These are phyloP conservation scores for Zygoascus tannicola DNA, from an alignment of 805 yeast genomes.

Conservation along the genomic window DNA sequence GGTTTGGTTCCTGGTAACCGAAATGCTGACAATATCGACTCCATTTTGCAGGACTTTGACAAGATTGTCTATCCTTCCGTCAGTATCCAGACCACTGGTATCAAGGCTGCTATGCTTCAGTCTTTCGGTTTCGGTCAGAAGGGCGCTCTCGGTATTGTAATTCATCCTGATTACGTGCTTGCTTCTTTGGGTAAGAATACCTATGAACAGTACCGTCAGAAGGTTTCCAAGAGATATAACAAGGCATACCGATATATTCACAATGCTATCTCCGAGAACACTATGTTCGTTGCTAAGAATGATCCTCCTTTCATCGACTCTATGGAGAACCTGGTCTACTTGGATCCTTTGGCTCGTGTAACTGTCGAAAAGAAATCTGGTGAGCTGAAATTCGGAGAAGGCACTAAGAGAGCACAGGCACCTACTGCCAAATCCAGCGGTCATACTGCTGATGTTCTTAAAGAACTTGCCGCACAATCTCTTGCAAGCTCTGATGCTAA, in stretches of 20 bases:
- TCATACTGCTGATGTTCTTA: conserved; percentile 57
- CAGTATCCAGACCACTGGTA: conserved; percentile 88
- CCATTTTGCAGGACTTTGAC: conserved; percentile 69
- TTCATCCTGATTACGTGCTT: conserved; percentile 88
- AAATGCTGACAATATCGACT: conserved; percentile 95
- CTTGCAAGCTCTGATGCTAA: conserved; percentile 36
- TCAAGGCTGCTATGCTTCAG: conserved; percentile 93
- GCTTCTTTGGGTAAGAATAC: conserved; percentile 66
- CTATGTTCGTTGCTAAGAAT: conserved; percentile 87
- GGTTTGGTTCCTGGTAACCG: conserved; percentile 98
- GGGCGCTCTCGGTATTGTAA: conserved; percentile 91
- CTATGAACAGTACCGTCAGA: conserved; percentile 60
- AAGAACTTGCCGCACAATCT: conserved; percentile 40
- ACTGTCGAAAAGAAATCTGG: conserved; percentile 32
- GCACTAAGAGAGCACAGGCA: conserved; percentile 30
- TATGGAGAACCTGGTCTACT: conserved; percentile 80
- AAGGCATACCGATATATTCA: conserved; percentile 91
- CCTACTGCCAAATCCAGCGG: conserved; percentile 32
- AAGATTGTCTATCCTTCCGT: conserved; percentile 91
- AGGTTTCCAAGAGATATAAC: conserved; percentile 75
- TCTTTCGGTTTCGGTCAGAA: conserved; percentile 99
- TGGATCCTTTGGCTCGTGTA: conserved; percentile 90
- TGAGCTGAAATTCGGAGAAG: conserved; percentile 26
- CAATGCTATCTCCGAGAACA: conserved; percentile 82
- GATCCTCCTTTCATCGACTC: conserved; percentile 88